phyloP scores from a whole-genome alignment of 2,329 filamentous ascomycete species.

The Teratosphaeria zuluensis region DNA sequence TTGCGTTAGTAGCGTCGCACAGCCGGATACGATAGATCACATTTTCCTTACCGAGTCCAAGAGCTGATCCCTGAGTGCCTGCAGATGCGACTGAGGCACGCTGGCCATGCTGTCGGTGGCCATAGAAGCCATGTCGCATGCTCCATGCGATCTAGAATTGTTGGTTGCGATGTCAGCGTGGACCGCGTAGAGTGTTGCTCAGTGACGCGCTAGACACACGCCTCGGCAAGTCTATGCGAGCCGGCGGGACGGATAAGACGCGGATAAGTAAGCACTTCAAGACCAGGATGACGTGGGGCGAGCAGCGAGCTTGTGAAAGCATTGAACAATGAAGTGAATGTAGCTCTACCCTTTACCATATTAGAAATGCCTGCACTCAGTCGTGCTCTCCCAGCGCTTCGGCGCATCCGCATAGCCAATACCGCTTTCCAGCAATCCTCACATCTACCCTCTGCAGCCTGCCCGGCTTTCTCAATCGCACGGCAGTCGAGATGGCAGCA shows the following conservation, averaged over 20 bases:
- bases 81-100: slow-evolving; percentile 11
- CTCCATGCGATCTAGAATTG: not conserved
- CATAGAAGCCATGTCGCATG: not conserved
- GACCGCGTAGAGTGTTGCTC: not conserved
- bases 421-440: slow-evolving; percentile 19
- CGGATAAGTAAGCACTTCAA: not conserved
- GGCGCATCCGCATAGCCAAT: slow-evolving; percentile 24
- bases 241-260: not conserved
- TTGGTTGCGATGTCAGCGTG: not conserved
- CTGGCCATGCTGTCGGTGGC: slow-evolving; percentile 18
- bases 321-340: not conserved
- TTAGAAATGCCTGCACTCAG: slow-evolving; percentile 14
- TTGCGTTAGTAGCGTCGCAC: slow-evolving; percentile 15
- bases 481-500: slow-evolving; percentile 22
- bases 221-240: not conserved
- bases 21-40: not conserved
- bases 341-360: not conserved
- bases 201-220: not conserved
- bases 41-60: slow-evolving; percentile 2
- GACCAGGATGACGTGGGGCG: not conserved
- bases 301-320: not conserved
- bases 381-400: slow-evolving; percentile 18
- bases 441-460: slow-evolving; percentile 12
- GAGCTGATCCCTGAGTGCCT: slow-evolving; percentile 10
- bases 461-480: slow-evolving; percentile 8